These are phyloP conservation scores for Colletotrichum sojae DNA, from an alignment of 2,329 filamentous ascomycete species.

Conservation along the genomic window DNA sequence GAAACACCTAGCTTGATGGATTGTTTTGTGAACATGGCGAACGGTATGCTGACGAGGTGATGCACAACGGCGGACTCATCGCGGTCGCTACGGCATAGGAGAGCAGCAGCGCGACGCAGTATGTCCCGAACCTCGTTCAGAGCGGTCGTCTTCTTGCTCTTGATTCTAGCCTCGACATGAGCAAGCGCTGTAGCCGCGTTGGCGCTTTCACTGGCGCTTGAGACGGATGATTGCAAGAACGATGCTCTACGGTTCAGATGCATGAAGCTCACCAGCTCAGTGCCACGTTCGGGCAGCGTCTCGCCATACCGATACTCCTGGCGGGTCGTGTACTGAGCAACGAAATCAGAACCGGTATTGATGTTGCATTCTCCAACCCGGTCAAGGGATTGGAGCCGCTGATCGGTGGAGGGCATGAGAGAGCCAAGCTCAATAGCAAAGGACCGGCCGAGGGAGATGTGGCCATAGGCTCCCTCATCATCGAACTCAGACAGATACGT, in stretches of 20 bases:
- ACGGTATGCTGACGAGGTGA: constrained; percentile 92
- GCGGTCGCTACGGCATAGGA: constrained; percentile 83
- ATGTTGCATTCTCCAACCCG: constrained; percentile 80
- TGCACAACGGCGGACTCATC: constrained; percentile 86
- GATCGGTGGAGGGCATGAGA: constrained; percentile 86
- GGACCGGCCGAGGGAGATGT: constrained; percentile 91
- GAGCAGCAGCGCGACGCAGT: constrained; percentile 85
- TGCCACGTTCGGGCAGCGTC: constrained; percentile 76
- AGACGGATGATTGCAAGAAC: constrained; percentile 65
- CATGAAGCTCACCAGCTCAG: constrained; percentile 75
- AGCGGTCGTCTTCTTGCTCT: constrained; percentile 77
- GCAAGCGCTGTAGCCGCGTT: constrained; percentile 77
- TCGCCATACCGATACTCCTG: constrained; percentile 96
- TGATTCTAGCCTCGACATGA: constrained; percentile 79
- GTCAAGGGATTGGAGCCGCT: constrained; percentile 86
- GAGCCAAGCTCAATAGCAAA: constrained; percentile 96
- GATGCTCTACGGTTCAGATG: constrained; percentile 67
- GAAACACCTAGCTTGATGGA: constrained; percentile 97
- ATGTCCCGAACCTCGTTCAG: constrained; percentile 84
- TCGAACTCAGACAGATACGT: constrained; percentile 97
- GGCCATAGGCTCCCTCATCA: constrained; percentile 90
- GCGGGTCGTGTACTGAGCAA: constrained; percentile 96
- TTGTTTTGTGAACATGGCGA: constrained; percentile 92
- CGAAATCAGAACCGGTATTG: constrained; percentile 95
- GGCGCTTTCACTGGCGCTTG: constrained; percentile 67